phyloP scores from a whole-genome alignment of 129 eudicot genomes.

The Pulicaria dysenterica region DNA sequence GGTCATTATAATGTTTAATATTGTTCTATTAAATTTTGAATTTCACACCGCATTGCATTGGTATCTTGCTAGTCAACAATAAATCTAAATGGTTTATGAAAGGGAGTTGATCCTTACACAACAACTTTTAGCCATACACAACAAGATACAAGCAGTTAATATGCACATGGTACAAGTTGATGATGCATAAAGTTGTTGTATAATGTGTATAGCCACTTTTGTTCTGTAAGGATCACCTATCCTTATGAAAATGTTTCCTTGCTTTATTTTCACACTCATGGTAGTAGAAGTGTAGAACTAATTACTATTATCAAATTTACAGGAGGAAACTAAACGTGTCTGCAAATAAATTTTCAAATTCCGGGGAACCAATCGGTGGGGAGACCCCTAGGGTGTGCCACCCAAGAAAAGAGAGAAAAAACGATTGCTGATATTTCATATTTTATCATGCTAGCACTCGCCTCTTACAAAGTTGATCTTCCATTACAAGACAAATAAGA shows the following conservation, averaged over 20 bases:
- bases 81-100: background rate
- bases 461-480: background rate
- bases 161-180: too few species aligned
- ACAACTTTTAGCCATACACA: too few species aligned
- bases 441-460: background rate
- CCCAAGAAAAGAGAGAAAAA: background rate
- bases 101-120: too few species aligned
- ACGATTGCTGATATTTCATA: background rate
- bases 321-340: background rate
- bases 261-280: background rate
- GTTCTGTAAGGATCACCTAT: too few species aligned
- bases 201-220: too few species aligned
- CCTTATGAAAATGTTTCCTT: background rate
- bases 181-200: too few species aligned
- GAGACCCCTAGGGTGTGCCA: too few species aligned
- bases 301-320: conserved; percentile 1
- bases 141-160: too few species aligned
- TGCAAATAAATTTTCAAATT: background rate
- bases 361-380: background rate
- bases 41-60: background rate
- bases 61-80: background rate
- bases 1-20: too few species aligned
- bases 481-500: background rate
- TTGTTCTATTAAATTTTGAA: too few species aligned
- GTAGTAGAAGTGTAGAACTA: background rate